These are phyloP conservation scores for Balansia obtecta DNA, from an alignment of 2,329 filamentous ascomycete species.

Conservation along the genomic window DNA sequence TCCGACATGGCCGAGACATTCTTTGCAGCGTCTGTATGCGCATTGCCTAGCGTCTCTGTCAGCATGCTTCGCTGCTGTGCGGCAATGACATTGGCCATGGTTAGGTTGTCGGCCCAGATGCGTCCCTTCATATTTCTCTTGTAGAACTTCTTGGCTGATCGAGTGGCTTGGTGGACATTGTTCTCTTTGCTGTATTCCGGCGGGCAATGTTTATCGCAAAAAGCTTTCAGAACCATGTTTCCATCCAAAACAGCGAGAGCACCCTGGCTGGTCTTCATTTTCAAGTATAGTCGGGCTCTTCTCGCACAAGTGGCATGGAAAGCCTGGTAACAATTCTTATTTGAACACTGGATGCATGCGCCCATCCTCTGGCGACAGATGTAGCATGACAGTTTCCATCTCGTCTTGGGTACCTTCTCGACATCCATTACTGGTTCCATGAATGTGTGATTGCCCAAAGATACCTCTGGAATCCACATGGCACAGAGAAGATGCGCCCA, in stretches of 20 bases:
- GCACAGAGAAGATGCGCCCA: conserved; percentile 96
- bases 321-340: conserved; percentile 92
- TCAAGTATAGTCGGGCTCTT: conserved; percentile 73
- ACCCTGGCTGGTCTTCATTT: conserved; percentile 90
- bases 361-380: conserved; percentile 97
- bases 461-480: conserved; percentile 97
- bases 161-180: conserved; percentile 66
- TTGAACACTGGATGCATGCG: conserved; percentile 94
- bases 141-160: conserved; percentile 80
- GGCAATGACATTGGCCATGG: conserved; percentile 69
- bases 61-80: conserved; percentile 53
- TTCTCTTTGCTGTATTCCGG: conserved; percentile 80
- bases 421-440: conserved; percentile 98
- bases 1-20: conserved; percentile 63
- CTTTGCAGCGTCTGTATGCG: conserved; percentile 74
- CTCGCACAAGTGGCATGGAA: conserved; percentile 96
- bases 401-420: conserved; percentile 87
- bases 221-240: conserved; percentile 76
- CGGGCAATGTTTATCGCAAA: conserved; percentile 91
- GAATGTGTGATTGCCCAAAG: conserved; percentile 87
- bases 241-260: conserved; percentile 66
- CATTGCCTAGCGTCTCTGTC: conserved; percentile 62
- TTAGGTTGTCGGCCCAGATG: conserved; percentile 85
- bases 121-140: conserved; percentile 77
- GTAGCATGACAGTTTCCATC: conserved; percentile 91